Percentiles rank a stretch among this genome's conserved stretches.
phyloP scores from a whole-genome alignment of 2,329 filamentous ascomycete genomes.

The Drechslera avenae region DNA sequence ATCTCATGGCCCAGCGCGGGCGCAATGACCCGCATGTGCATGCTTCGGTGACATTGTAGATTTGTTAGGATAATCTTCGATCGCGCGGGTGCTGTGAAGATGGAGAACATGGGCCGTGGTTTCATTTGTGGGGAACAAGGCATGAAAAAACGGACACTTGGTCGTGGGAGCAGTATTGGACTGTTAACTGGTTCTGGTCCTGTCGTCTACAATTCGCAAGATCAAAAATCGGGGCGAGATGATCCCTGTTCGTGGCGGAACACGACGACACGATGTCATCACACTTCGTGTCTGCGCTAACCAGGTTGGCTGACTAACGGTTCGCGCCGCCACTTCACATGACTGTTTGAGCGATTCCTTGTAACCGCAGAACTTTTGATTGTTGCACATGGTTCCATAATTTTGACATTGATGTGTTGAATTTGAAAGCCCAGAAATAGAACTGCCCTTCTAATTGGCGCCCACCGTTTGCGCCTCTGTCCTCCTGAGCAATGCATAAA shows the following conservation, averaged over 20 bases:
- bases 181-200: constrained; percentile 1
- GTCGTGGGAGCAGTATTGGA: constrained; percentile 1
- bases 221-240: constrained; percentile 9
- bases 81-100: constrained; percentile 1
- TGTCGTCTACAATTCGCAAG: constrained; percentile 26
- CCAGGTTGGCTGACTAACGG: constrained; percentile 4
- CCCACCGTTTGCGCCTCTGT: constrained; percentile 2
- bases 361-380: not conserved
- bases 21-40: constrained; percentile 8
- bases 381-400: not conserved
- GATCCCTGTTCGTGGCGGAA: constrained; percentile 18
- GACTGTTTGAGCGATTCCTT: not conserved
- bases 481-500: not conserved
- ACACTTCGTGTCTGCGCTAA: constrained; percentile 30
- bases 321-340: not conserved
- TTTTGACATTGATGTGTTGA: not conserved
- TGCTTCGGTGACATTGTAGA: constrained; percentile 16
- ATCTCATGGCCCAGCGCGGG: constrained; percentile 14
- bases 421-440: not conserved
- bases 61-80: constrained; percentile 3
- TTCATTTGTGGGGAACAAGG: constrained; percentile 23
- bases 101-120: constrained; percentile 23
- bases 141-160: not conserved
- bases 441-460: not conserved
- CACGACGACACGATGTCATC: constrained; percentile 43